These are phyloP conservation scores for Candida tetrigidarum DNA, from an alignment of 1,139 yeast species.

Conservation along the genomic window DNA sequence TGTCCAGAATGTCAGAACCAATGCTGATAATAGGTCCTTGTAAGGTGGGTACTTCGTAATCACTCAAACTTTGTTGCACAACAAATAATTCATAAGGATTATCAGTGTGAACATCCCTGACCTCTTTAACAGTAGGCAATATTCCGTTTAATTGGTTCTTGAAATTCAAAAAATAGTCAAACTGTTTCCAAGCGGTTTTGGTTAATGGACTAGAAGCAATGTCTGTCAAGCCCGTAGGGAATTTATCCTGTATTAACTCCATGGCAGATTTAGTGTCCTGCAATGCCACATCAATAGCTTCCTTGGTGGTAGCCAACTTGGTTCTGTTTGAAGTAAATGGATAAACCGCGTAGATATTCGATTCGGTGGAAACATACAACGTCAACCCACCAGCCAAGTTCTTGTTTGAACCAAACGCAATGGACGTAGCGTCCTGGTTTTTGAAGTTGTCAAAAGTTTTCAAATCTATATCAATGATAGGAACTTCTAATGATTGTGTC, in stretches of 20 bases:
- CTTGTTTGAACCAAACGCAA: constrained; percentile 38
- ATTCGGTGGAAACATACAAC: constrained; percentile 34
- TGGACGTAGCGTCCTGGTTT: constrained; percentile 29
- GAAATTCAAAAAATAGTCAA: constrained; percentile 23
- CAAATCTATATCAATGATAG: constrained; percentile 29
- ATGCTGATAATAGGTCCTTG: constrained; percentile 29
- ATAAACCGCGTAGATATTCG: constrained; percentile 32
- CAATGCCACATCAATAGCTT: constrained; percentile 27
- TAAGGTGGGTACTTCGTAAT: constrained; percentile 18
- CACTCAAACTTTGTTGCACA: constrained; percentile 19
- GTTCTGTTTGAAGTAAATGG: constrained; percentile 33
- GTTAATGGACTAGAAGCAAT: constrained; percentile 21
- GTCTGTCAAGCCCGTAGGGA: constrained; percentile 16
- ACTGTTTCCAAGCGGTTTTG: constrained; percentile 23
- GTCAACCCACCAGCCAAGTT: constrained; percentile 39
- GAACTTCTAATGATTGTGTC: constrained; percentile 26
- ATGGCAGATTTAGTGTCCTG: constrained; percentile 28
- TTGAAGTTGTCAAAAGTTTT: constrained; percentile 10
- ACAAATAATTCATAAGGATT: constrained; percentile 20
- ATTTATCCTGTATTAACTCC: constrained; percentile 21
- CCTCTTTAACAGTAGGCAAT: constrained; percentile 13
- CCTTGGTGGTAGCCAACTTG: constrained; percentile 27
- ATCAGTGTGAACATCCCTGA: constrained; percentile 13
- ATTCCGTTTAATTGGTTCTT: constrained; percentile 20
- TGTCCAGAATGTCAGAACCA: constrained; percentile 11